Conservation (phyloP, 257 asterid genomes). For the Ligustrum vulgare region DNA sequence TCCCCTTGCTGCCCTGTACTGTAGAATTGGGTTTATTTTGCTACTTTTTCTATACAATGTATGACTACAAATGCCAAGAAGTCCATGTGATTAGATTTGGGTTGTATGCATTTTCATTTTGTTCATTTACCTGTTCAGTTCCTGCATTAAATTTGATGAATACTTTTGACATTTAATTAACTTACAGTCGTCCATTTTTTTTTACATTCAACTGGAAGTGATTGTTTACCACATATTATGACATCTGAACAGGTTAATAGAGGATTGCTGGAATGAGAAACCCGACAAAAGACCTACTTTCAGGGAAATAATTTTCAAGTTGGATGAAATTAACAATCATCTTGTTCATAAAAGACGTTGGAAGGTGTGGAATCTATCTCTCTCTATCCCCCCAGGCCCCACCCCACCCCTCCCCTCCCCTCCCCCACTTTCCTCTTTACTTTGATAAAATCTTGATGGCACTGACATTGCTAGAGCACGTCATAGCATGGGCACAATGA, state of each 20-base stretch:
- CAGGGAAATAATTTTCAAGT: constrained; percentile 49
- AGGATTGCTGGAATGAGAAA: constrained; percentile 63
- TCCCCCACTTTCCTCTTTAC: not conserved
- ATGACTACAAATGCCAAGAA: not conserved
- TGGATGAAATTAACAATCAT: constrained; percentile 51
- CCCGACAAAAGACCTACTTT: constrained; percentile 70
- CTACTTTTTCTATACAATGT: not conserved
- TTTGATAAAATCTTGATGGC: not conserved
- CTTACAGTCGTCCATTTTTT: not conserved
- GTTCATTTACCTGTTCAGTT: not conserved
- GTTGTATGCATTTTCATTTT: not conserved
- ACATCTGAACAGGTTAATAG: constrained; percentile 61
- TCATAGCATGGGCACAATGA: not conserved
- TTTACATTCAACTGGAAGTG: constrained; percentile 5
- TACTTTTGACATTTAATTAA: not conserved
- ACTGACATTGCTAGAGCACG: not conserved
- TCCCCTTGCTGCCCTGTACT: not conserved
- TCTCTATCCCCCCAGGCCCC: constrained; percentile 7
- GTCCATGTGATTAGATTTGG: not conserved
- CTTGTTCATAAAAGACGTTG: constrained; percentile 53
- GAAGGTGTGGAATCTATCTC: constrained; percentile 51
- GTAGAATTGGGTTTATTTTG: not conserved
- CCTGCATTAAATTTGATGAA: not conserved
- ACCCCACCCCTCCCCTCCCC: too few species aligned
- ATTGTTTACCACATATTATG: constrained; percentile 9